Evolutionary conservation across 1,284 basidiomycete genomes (phyloP), one percentile per base, ranked within the genome.

Genomic region (Leccinum glutinopallens): DNA sequence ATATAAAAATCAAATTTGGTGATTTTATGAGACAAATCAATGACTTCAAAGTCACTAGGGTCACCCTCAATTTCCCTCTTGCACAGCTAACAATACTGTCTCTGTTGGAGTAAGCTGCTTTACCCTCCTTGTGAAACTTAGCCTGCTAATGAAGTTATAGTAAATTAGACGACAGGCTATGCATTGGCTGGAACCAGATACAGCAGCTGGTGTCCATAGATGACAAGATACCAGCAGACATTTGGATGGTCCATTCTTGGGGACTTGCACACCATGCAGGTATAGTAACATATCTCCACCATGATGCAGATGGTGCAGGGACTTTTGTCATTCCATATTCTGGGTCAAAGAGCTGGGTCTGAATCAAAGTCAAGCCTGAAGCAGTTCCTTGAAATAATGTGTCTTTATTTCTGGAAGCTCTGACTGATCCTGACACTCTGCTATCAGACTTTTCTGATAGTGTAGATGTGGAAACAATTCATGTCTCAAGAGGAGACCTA

Each of bases 201-300:
- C 55, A 57, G 4, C 1, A 6, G 6, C n/a, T 10, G 13, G 12
- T 35, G 5, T 9, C 32, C 4, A 19, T 57, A 5, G 33, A 57
- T 37, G 33, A 19, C 7, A 35, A 13, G 10, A 5, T 37, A 9
- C 33, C 33, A 5, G 32, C 5, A 17, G 33, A 57, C 10, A 33
- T 57, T 6, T 57, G 55, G 55, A 57, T n/a, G 4, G 55, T 57
- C 15, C 55, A n/a, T 13, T 57, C 55, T 5, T 57, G 55, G 55
- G 33, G 55, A 8, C 55, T 57, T 37, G 17, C 9, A 3, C 33
- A 57, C 12, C 19, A 37, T 19, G 33, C 19, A 5, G 33, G 33
- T 6, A 13, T 57, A 5, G 12, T 37, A 15, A 57, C 55, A 7
- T 37, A 57, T 19, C n/a, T 10, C n/a, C 55, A 57, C 55, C 33